Percentiles rank a stretch among this genome's conserved stretches.
phyloP scores from a whole-genome alignment of 257 asterid species.

The Linderniella brevidens region DNA sequence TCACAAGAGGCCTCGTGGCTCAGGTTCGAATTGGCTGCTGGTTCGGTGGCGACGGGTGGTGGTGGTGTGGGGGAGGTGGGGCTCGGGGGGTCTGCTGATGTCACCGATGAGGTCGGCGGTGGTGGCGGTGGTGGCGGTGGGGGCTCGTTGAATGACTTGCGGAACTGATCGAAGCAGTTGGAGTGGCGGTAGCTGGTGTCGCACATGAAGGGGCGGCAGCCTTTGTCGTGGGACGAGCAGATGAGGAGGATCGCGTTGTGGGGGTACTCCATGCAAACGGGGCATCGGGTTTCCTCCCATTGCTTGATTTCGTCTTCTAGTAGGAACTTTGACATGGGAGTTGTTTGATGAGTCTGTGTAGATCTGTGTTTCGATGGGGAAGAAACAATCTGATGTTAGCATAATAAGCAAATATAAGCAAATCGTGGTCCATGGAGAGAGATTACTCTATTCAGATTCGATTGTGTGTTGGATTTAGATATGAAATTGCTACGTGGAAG shows the following conservation, averaged over 20 bases:
- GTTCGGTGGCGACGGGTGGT: conserved; percentile 15
- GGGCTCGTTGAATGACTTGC: conserved; percentile 34
- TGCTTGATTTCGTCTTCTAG: conserved; percentile 45
- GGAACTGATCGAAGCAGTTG: conserved; percentile 75
- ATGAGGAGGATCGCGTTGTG: conserved; percentile 79
- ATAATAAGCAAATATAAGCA: no score
- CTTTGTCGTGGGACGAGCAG: conserved; percentile 75
- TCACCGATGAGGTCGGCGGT: conserved; percentile 2
- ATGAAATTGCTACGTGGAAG: no score
- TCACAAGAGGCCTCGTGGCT: neutral
- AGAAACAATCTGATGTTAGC: no score
- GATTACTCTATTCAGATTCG: no score
- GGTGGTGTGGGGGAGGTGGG: conserved; percentile 15
- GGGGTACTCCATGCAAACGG: conserved; percentile 92
- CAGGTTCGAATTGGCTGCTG: neutral
- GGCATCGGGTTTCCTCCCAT: conserved; percentile 91
- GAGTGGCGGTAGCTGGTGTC: conserved; percentile 96
- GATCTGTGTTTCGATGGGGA: no score
- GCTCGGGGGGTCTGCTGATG: conserved; percentile 18
- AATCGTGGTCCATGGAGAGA: no score
- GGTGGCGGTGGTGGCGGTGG: conserved; percentile 8
- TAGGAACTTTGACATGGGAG: conserved; percentile 24
- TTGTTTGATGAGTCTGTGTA: neutral
- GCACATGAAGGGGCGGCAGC: conserved; percentile 85
- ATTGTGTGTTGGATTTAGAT: no score